Percentiles rank a stretch among this genome's conserved stretches.
phyloP scores from a whole-genome alignment of 139 green algal species.

The Picochlorum sp. region DNA sequence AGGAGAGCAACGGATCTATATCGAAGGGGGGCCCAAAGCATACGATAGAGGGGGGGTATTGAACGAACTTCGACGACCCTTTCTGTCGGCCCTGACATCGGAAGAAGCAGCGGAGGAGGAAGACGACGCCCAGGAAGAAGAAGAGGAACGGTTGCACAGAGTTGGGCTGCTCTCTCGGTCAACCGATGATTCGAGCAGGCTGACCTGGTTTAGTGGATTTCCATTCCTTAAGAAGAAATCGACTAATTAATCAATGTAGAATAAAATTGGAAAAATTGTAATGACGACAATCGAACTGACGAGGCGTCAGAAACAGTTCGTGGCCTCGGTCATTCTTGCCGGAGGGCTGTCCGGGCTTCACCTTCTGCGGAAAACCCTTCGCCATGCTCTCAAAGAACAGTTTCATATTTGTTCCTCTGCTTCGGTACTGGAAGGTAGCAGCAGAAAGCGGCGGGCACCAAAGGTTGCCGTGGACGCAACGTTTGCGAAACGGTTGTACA shows the following conservation, averaged over 20 bases:
- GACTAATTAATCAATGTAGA: too few species aligned
- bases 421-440: neutral
- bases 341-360: too few species aligned
- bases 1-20: conserved; percentile 41
- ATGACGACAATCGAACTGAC: too few species aligned
- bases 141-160: neutral
- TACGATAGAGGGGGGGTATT: conserved; percentile 48
- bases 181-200: neutral
- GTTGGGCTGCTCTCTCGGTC: neutral
- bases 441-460: neutral
- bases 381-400: neutral
- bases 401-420: neutral
- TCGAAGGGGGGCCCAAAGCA: conserved; percentile 40
- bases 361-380: neutral
- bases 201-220: too few species aligned
- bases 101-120: conserved; percentile 3
- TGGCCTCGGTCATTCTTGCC: too few species aligned
- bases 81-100: conserved; percentile 9
- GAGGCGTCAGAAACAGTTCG: too few species aligned
- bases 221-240: too few species aligned
- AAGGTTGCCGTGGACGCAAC: conserved; percentile 42
- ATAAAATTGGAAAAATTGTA: too few species aligned
- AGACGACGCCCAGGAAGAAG: conserved; percentile 1
- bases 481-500: conserved; percentile 26
- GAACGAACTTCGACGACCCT: conserved; percentile 49